Conservation (phyloP, 805 yeast species). For the Teunomyces cretensis region DNA sequence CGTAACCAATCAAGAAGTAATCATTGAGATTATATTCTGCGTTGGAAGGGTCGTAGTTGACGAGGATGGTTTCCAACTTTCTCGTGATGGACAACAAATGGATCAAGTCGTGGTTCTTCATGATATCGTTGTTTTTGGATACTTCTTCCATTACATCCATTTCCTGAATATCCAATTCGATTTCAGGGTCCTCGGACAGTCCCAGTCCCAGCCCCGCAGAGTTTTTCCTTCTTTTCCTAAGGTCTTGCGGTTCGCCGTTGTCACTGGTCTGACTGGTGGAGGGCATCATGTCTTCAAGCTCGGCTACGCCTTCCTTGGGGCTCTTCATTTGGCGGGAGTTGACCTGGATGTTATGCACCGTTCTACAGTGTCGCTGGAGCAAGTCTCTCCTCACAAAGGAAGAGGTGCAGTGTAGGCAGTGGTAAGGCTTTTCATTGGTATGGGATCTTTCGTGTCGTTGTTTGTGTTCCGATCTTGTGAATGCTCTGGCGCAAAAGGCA, state of each 20-base stretch:
- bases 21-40: constrained; percentile 19
- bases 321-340: constrained; percentile 3
- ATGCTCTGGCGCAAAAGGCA: constrained; percentile 81
- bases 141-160: neutral
- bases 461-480: constrained; percentile 91
- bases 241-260: neutral
- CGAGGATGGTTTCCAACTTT: constrained; percentile 19
- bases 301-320: neutral
- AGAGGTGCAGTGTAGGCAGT: constrained; percentile 66
- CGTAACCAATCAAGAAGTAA: constrained; percentile 33
- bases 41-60: constrained; percentile 12
- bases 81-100: constrained; percentile 30
- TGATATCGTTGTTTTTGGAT: neutral
- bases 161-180: neutral
- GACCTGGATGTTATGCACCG: constrained; percentile 56
- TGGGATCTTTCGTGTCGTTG: constrained; percentile 93
- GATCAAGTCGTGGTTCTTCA: constrained; percentile 19
- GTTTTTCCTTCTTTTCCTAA: constrained; percentile 5
- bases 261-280: neutral
- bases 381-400: constrained; percentile 78
- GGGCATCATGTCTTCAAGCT: neutral
- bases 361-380: constrained; percentile 72
- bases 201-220: neutral
- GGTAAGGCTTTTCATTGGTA: constrained; percentile 89
- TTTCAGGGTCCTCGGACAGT: neutral